Conservation (phyloP, 2,329 filamentous ascomycete genomes). For the Mycosphaerelloides madeirae region DNA sequence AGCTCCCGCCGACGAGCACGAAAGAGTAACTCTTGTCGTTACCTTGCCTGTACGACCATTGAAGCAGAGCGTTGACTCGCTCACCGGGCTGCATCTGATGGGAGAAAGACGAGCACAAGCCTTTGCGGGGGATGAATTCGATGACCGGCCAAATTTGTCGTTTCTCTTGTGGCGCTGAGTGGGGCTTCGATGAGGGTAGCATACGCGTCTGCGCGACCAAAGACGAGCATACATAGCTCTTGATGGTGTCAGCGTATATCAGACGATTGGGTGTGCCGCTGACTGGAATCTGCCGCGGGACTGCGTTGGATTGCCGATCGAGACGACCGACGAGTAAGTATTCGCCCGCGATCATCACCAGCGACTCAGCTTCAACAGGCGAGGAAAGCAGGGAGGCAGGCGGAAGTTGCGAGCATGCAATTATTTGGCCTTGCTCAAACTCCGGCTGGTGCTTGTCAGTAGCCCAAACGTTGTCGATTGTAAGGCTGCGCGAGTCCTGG, state of each 20-base stretch:
- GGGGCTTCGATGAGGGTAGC: slow-evolving; percentile 12
- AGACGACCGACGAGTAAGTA: slow-evolving; percentile 21
- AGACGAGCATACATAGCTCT: slow-evolving; percentile 48
- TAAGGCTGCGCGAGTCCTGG: slow-evolving; percentile 4
- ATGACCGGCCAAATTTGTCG: slow-evolving; percentile 38
- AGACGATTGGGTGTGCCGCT: slow-evolving; percentile 29
- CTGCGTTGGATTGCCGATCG: slow-evolving; percentile 12
- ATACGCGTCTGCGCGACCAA: slow-evolving; percentile 32
- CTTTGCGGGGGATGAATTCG: slow-evolving; percentile 41
- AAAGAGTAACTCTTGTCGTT: slow-evolving; percentile 58
- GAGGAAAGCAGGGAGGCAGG: slow-evolving; percentile 15
- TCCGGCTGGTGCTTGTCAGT: slow-evolving; percentile 26
- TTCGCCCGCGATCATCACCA: slow-evolving; percentile 23
- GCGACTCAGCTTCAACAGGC: slow-evolving; percentile 17
- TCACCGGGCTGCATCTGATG: slow-evolving; percentile 52
- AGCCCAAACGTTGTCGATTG: slow-evolving; percentile 26
- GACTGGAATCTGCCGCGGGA: slow-evolving; percentile 28
- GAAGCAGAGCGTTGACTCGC: slow-evolving; percentile 55
- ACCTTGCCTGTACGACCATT: slow-evolving; percentile 50
- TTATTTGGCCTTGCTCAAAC: slow-evolving; percentile 22
- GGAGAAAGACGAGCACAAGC: slow-evolving; percentile 2
- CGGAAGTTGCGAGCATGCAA: slow-evolving; percentile 22
- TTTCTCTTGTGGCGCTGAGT: slow-evolving; percentile 29
- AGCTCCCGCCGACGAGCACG: slow-evolving; percentile 50
- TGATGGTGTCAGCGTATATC: slow-evolving; percentile 26